phyloP scores from a whole-genome alignment of 306 rosid species.

The Rosa lucieae region DNA sequence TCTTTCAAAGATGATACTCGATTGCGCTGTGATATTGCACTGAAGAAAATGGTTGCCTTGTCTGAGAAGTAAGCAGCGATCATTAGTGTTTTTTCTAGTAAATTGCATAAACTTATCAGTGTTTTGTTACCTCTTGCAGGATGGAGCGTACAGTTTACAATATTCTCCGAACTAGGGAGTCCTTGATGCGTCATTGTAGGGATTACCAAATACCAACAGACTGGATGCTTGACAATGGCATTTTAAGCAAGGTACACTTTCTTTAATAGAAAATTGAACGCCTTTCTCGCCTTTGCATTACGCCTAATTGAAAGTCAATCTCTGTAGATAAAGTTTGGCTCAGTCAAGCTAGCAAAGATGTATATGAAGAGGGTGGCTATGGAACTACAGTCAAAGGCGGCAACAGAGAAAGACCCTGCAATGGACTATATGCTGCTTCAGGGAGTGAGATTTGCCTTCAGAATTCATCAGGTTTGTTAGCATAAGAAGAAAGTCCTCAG shows the following conservation, averaged over 20 bases:
- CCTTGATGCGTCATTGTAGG: slow-evolving; percentile 78
- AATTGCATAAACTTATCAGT: background rate
- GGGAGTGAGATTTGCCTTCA: slow-evolving; percentile 98
- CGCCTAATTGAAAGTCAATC: slow-evolving; percentile 8
- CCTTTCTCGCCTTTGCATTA: background rate
- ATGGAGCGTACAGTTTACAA: slow-evolving; percentile 89
- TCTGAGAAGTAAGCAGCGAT: slow-evolving; percentile 72
- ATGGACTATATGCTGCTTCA: slow-evolving; percentile 99
- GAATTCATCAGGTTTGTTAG: slow-evolving; percentile 85
- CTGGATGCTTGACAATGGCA: slow-evolving; percentile 96
- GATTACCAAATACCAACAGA: slow-evolving; percentile 80
- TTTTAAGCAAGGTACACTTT: slow-evolving; percentile 68
- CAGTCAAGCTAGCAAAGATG: slow-evolving; percentile 87
- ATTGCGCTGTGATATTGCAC: slow-evolving; percentile 74
- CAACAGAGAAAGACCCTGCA: slow-evolving; percentile 88
- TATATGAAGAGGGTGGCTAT: slow-evolving; percentile 92
- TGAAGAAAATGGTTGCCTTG: slow-evolving; percentile 85
- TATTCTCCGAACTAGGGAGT: slow-evolving; percentile 83
- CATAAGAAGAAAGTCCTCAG: background rate
- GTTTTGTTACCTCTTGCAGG: slow-evolving; percentile 38
- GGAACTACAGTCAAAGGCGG: slow-evolving; percentile 89
- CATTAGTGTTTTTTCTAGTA: background rate
- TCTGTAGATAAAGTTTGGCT: slow-evolving; percentile 77
- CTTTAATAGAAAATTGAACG: background rate
- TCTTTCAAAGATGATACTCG: slow-evolving; percentile 73